Base-by-base conservation (phyloP, 257 asterid genomes). In the Ilex aquifolium region DNA sequence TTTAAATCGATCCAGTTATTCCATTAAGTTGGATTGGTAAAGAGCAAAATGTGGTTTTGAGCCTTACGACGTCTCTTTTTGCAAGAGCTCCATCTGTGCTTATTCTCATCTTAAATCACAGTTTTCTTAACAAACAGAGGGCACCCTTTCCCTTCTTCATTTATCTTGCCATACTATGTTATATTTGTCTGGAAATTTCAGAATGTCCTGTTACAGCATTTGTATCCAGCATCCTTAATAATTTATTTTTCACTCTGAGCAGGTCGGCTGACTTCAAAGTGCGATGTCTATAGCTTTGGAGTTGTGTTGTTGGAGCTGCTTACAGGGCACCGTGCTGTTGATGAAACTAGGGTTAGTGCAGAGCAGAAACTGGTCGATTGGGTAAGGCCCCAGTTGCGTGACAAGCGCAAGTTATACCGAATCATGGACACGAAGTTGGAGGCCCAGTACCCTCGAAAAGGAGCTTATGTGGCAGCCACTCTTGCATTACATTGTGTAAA, bases 201-300 rank as follows among this genome's bases (percentile, higher is more conserved):
- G 27, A 21, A 21, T 21, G 27, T 21, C 27, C 27, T 21, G 27
- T 21, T 21, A 21, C 27, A 21, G 27, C 27, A 1, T 21, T 21
- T 21, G 27, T 21, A 21, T 21, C 27, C 27, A 21, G 27, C 27
- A 21, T 21, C 27, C 27, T 21, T 21, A 0, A 21, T 1, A 21
- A 21, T 21, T 21, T 21, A 21, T 21, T 21, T 63, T 48, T n/a
- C 6, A 15, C n/a, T 32, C 27, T 63, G 58, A 12, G 42, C 71
- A 77, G 83, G 83, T 56, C 62, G 64, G 52, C 50, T 78, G 60
- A 74, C 65, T 8, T 58, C 75, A 14, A 78, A 74, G 44, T 78
- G 78, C 21, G 78, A 74, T 54, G 59, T 78, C 50, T 78, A 67
- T 56, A 75, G 83, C 69, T 78, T 78, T 36, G 83, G 83, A 60